Base-by-base conservation (phyloP, 1,284 basidiomycete genomes). In the Peniophora sp. region DNA sequence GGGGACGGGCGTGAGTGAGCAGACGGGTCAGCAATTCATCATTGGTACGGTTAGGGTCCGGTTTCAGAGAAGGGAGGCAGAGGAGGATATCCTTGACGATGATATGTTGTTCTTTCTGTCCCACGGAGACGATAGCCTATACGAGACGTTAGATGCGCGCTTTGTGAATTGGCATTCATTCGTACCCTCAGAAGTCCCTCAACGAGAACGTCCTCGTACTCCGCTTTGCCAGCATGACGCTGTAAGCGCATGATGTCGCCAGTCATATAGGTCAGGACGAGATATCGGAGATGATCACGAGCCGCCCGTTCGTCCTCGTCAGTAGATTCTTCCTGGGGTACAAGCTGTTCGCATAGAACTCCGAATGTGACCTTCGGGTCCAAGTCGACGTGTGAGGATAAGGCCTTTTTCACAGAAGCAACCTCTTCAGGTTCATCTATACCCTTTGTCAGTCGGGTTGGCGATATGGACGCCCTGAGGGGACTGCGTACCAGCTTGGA, bases 381-480 rank as follows among this genome's bases (percentile, higher is more conserved):
- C 69, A 85, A 70, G 49, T 83, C 74, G 48, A 88, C 70, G 59
- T 87, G 85, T 56, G 77, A 71, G 3, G 74, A 64, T 10, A 88
- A 70, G 18, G 81, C 77, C 48, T 70, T 65, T 57, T 82, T 79
- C 20, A 87, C 82, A 34, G 82, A 71, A 1, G 60, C 64, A 9
- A 85, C 78, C 63, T 87, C 84, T 45, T 77, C 73, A 1, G 71
- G 74, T 60, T 87, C 84, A 56, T 86, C 85, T 87, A 42, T 44
- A 15, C 12, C 48, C 8, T 15, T 39, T 14, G n/a, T 45, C n/a
- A 20, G 15, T 24, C 3, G 8, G 24, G 17, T 24, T 9, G 5
- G 3, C 32, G 10, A 47, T 27, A 46, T 10, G 23, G 37, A 23
- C 18, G 5, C 37, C 23, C 3, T 27, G 20, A 32, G 27, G 43